These are phyloP conservation scores for Ophiosphaerella narmari DNA, from an alignment of 2,329 filamentous ascomycete species.

Conservation along the genomic window DNA sequence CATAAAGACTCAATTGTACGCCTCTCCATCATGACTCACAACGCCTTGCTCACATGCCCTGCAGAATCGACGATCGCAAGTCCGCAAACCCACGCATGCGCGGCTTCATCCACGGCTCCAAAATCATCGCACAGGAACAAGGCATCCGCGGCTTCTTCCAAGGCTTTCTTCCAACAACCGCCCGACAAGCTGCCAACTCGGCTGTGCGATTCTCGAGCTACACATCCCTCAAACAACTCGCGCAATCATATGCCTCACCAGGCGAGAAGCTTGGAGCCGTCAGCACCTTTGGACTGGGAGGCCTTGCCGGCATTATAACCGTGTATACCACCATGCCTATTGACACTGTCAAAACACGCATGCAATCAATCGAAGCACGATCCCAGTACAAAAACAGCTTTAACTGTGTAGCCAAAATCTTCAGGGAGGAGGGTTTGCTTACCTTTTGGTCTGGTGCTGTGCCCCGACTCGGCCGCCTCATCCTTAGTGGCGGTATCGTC, in stretches of 20 bases:
- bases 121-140: slow-evolving; percentile 84
- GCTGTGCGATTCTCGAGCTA: slow-evolving; percentile 91
- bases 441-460: slow-evolving; percentile 95
- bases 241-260: slow-evolving; percentile 87
- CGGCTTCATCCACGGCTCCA: slow-evolving; percentile 89
- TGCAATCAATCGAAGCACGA: slow-evolving; percentile 93
- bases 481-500: slow-evolving; percentile 93
- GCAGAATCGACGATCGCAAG: slow-evolving; percentile 92
- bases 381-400: slow-evolving; percentile 84
- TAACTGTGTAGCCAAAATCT: slow-evolving; percentile 79
- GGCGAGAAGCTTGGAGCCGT: slow-evolving; percentile 90
- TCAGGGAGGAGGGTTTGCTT: slow-evolving; percentile 83
- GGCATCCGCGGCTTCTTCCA: slow-evolving; percentile 94
- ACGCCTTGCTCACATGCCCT: slow-evolving; percentile 1
- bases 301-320: slow-evolving; percentile 85
- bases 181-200: slow-evolving; percentile 91
- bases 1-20: slow-evolving; percentile 88
- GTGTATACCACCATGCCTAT: slow-evolving; percentile 75
- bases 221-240: slow-evolving; percentile 86
- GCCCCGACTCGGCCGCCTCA: slow-evolving; percentile 79
- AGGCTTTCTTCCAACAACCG: slow-evolving; percentile 92
- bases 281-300: slow-evolving; percentile 90
- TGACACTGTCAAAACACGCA: slow-evolving; percentile 93
- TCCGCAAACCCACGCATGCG: slow-evolving; percentile 80
- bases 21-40: slow-evolving; percentile 2